Evolutionary conservation across 371 early-diverging fungal genomes (phyloP).

Genomic region (Phascolomyces articulosus): DNA sequence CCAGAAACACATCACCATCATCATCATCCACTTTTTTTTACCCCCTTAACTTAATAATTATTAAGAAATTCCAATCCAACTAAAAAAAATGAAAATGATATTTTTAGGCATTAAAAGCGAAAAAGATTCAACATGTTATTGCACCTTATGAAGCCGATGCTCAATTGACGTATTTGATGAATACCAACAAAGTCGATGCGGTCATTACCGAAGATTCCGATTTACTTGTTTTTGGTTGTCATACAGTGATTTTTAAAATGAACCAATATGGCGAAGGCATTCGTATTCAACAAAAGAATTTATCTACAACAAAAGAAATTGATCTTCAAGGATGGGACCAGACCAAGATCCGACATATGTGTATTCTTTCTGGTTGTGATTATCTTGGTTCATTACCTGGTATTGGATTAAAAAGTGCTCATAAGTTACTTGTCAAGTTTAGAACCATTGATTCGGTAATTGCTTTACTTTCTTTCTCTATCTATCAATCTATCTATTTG

Average conservation of each 20-base stretch:
- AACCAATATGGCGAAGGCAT: constrained; percentile 71
- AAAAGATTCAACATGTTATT: constrained; percentile 80
- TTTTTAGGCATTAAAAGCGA: constrained; percentile 60
- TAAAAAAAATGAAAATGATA: no score
- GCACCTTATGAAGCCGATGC: constrained; percentile 99
- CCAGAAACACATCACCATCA: no score
- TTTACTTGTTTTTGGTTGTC: constrained; percentile 93
- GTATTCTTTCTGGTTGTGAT: constrained; percentile 97
- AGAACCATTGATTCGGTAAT: constrained; percentile 48
- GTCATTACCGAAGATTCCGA: constrained; percentile 98
- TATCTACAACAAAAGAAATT: constrained; percentile 25
- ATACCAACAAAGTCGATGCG: constrained; percentile 72
- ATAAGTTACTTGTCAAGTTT: constrained; percentile 61
- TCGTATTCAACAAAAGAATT: constrained; percentile 50
- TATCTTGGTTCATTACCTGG: constrained; percentile 87
- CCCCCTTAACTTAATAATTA: no score
- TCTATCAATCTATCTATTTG: background rate
- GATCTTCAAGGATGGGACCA: constrained; percentile 61
- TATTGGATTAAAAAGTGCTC: constrained; percentile 88
- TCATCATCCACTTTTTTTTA: no score
- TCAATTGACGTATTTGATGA: constrained; percentile 89
- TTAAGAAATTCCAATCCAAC: no score
- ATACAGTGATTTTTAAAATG: constrained; percentile 80
- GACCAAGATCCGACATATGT: constrained; percentile 83
- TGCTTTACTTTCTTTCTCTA: background rate